Conservation (phyloP, 345 rosid species). For the Laguncularia racemosa region DNA sequence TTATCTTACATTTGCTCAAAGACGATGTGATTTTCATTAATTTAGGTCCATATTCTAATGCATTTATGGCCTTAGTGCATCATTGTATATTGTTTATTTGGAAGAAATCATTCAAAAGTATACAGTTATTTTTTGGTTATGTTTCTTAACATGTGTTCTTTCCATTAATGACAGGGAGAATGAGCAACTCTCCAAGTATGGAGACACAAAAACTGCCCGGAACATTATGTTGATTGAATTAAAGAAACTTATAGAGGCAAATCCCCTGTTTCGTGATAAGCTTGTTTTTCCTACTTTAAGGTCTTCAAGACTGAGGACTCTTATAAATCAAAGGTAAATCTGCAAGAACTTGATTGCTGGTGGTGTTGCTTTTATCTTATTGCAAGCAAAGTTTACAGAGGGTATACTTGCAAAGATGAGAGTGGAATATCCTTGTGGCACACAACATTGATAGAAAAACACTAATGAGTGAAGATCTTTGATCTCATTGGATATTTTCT, state of each 20-base stretch:
- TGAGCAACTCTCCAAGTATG: constrained; percentile 70
- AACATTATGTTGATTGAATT: constrained; percentile 58
- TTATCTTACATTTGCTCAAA: not conserved
- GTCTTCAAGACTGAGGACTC: constrained; percentile 59
- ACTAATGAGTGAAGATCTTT: too few species aligned
- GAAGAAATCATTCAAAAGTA: not conserved
- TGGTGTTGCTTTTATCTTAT: too few species aligned
- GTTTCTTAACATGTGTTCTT: not conserved
- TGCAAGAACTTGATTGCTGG: not conserved
- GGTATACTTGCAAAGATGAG: too few species aligned
- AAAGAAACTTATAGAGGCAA: constrained; percentile 66
- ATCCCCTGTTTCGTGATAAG: constrained; percentile 72
- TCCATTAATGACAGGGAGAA: constrained; percentile 40
- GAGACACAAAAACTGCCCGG: constrained; percentile 67
- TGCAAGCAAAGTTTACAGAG: too few species aligned
- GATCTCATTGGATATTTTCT: too few species aligned
- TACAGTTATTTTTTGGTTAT: not conserved
- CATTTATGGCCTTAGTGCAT: not conserved
- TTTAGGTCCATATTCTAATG: not conserved
- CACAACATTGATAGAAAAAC: too few species aligned
- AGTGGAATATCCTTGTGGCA: too few species aligned
- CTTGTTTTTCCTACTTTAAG: constrained; percentile 57
- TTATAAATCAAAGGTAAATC: constrained; percentile 65
- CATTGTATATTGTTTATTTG: not conserved
- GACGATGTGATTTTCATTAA: not conserved